These are phyloP conservation scores for Leccinum barrowsii DNA, from an alignment of 768 basidiomycete species.

Conservation along the genomic window DNA sequence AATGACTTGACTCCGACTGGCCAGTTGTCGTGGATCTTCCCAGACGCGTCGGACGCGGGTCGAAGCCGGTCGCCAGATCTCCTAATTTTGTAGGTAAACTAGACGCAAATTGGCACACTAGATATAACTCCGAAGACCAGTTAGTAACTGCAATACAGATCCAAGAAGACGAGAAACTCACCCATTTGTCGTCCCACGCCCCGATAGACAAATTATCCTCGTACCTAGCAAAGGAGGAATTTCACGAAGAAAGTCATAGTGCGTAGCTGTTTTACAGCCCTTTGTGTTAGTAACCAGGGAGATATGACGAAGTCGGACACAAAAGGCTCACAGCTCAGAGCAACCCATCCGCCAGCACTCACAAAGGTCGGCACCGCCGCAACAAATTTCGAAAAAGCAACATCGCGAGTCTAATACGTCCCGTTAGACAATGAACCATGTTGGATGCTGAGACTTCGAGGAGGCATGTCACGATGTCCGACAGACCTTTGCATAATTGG, in stretches of 20 bases:
- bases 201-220: slow-evolving; percentile 14
- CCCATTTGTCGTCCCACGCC: slow-evolving; percentile 18
- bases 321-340: slow-evolving; percentile 3
- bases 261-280: slow-evolving; percentile 2
- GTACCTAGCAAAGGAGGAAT: slow-evolving; percentile 15
- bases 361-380: slow-evolving; percentile 13
- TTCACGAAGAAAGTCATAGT: slow-evolving; percentile 17
- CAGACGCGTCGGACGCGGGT: too few relatives aligned
- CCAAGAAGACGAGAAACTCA: neutral
- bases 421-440: neutral
- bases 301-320: neutral
- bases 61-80: too few relatives aligned
- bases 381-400: slow-evolving; percentile 9
- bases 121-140: slow-evolving; percentile 9
- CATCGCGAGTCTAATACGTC: slow-evolving; percentile 12
- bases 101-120: slow-evolving; percentile 10
- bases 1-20: too few relatives aligned
- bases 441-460: neutral
- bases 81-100: too few relatives aligned
- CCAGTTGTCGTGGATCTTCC: too few relatives aligned
- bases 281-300: neutral
- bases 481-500: slow-evolving; percentile 14
- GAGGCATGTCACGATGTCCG: neutral
- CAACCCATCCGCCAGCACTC: slow-evolving; percentile 7
- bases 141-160: neutral